phyloP scores from a whole-genome alignment of 2,329 filamentous ascomycete genomes.

The Penicillium sp. region DNA sequence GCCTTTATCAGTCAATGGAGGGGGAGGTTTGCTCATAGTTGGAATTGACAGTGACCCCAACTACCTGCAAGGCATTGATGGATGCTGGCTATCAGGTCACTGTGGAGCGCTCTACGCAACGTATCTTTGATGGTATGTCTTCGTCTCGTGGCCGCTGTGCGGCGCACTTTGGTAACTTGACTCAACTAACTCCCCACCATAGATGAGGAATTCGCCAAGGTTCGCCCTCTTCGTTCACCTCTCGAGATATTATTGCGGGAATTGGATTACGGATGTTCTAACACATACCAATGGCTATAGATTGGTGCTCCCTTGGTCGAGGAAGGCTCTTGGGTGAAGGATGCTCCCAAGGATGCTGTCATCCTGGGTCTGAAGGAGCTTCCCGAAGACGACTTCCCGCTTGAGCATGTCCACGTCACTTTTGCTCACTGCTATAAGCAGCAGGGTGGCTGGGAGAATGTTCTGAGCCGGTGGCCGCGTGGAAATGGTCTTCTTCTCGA shows the following conservation, averaged over 20 bases:
- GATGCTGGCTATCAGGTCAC: constrained; percentile 67
- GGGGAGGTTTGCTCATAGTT: constrained; percentile 11
- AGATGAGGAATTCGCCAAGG: constrained; percentile 40
- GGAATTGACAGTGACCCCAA: constrained; percentile 44
- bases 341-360: constrained; percentile 65
- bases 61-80: constrained; percentile 60
- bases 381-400: constrained; percentile 65
- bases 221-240: constrained; percentile 13
- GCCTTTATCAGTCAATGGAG: constrained; percentile 6
- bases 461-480: constrained; percentile 73
- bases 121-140: constrained; percentile 54
- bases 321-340: constrained; percentile 62
- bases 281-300: constrained; percentile 53
- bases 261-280: constrained; percentile 1
- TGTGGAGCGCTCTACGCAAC: constrained; percentile 64
- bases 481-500: constrained; percentile 77
- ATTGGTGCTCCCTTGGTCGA: constrained; percentile 64
- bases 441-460: constrained; percentile 74
- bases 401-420: constrained; percentile 69
- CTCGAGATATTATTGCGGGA: too few species aligned
- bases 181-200: constrained; percentile 13
- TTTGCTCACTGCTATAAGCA: constrained; percentile 75
- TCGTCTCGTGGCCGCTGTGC: neutral
- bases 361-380: constrained; percentile 77
- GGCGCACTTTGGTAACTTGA: neutral